Evolutionary conservation across 2,329 filamentous ascomycete species (phyloP), one percentile per base, ranked within the genome.

Genomic region (Leptographium galeiforme): DNA sequence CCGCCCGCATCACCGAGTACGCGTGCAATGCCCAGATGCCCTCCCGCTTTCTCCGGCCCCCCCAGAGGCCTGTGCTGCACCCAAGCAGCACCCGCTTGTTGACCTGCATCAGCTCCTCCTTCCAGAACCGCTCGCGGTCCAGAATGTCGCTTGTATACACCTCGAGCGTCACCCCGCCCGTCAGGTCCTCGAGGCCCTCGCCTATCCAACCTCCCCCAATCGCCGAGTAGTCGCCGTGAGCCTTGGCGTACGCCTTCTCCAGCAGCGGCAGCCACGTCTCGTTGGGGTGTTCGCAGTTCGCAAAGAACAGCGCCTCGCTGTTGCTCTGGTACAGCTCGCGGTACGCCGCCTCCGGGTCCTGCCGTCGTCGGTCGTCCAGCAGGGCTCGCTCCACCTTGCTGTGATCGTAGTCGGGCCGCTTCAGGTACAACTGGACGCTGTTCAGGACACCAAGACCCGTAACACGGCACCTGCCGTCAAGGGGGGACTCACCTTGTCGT

Each of bases 101-200:
- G 55, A 89, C 87, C 57, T 85, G 82, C 67, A 83, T 79, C 30
- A 95, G 75, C 63, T 93, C 86, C 40, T 91, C 81, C 1, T 76
- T 79, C 89, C 89, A 95, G 64, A 95, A 94, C 25, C 80, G 77
- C 50, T 95, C 83, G 59, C 85, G 84, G 62, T 93, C 83, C 4
- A 89, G 73, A 39, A 89, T 86, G 60, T 88, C 84, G 0, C 79
- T 79, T 1, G 81, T 78, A 46, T 84, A 76, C 12, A 89, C 67
- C 62, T 85, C 80, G 0, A 81, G 83, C 0, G 83, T 86, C 13
- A 88, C 82, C 32, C 84, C 84, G 2, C 84, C 84, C 14, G 76
- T 81, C 12, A 84, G 68, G 64, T 85, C 76, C 54, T 74, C 69
- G 36, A 71, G 66, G 8, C 64, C 69, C 56, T 72, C 69, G 19